These are phyloP conservation scores for Myriosclerotinia scirpicola DNA, from an alignment of 2,329 filamentous ascomycete species.

Conservation along the genomic window DNA sequence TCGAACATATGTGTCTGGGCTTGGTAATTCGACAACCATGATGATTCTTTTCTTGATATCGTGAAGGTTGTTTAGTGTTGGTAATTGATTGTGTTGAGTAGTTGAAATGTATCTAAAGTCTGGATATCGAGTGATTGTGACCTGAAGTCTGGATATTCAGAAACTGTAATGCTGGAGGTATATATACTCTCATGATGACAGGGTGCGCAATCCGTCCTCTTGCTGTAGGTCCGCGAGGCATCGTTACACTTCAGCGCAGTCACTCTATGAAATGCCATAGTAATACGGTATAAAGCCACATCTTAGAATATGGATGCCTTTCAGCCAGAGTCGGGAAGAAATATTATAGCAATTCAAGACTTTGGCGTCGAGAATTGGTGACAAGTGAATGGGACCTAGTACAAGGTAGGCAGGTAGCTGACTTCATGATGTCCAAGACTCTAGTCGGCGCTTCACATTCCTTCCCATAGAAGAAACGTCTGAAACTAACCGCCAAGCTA, in stretches of 20 bases:
- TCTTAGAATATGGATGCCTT: not conserved
- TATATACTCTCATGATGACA: not conserved
- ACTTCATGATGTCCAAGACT: not conserved
- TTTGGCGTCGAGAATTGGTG: not conserved
- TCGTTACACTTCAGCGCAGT: not conserved
- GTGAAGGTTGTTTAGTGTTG: not conserved
- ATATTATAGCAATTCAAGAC: not conserved
- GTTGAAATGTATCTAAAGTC: too few species aligned
- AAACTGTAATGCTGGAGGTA: not conserved
- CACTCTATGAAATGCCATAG: not conserved
- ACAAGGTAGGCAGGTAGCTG: not conserved
- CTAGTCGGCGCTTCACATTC: not conserved
- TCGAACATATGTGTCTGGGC: constrained; percentile 1
- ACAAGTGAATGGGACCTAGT: not conserved
- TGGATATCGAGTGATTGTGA: not conserved
- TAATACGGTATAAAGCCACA: not conserved
- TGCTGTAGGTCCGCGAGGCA: not conserved
- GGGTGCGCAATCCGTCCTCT: not conserved
- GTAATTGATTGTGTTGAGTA: not conserved
- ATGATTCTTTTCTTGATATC: not conserved
- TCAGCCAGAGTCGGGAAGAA: not conserved
- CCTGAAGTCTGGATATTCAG: not conserved
- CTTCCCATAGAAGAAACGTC: not conserved
- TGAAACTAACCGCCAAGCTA: not conserved
- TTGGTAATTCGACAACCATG: constrained; percentile 8